A percentile compares a stretch with the other conserved stretches of the same genome.
phyloP scores from a whole-genome alignment of 139 green algal genomes.

The Chlamydomonas eustigma region DNA sequence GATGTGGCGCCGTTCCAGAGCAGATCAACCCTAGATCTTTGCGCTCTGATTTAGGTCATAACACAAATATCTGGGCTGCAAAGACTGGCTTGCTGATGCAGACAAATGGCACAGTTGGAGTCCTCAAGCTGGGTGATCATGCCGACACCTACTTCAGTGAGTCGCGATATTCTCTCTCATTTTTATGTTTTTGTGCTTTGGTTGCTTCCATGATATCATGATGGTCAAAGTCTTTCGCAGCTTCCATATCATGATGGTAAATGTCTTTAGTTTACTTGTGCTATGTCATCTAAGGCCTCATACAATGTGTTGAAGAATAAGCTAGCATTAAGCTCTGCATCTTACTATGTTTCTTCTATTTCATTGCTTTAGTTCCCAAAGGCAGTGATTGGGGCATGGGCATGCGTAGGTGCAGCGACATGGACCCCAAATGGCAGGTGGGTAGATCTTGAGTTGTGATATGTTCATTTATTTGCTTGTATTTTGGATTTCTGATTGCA shows the following conservation, averaged over 20 bases:
- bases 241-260: too few relatives aligned
- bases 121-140: not conserved
- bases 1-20: not conserved
- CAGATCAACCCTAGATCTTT: not conserved
- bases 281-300: too few relatives aligned
- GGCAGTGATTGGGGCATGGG: not conserved
- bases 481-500: too few relatives aligned
- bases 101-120: not conserved
- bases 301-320: too few relatives aligned
- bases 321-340: too few relatives aligned
- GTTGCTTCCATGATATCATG: too few relatives aligned
- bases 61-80: not conserved
- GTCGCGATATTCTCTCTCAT: too few relatives aligned
- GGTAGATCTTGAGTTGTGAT: not conserved
- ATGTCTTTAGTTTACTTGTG: too few relatives aligned
- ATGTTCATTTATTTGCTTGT: too few relatives aligned
- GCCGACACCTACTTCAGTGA: not conserved
- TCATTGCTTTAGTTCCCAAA: not conserved
- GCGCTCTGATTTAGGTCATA: not conserved
- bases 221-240: too few relatives aligned
- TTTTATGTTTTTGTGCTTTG: too few relatives aligned
- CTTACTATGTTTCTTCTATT: too few relatives aligned
- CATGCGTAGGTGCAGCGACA: not conserved
- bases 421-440: not conserved
- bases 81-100: not conserved